Evolutionary conservation across 2,329 filamentous ascomycete species (phyloP).

Genomic region (Passalora sequoiae): DNA sequence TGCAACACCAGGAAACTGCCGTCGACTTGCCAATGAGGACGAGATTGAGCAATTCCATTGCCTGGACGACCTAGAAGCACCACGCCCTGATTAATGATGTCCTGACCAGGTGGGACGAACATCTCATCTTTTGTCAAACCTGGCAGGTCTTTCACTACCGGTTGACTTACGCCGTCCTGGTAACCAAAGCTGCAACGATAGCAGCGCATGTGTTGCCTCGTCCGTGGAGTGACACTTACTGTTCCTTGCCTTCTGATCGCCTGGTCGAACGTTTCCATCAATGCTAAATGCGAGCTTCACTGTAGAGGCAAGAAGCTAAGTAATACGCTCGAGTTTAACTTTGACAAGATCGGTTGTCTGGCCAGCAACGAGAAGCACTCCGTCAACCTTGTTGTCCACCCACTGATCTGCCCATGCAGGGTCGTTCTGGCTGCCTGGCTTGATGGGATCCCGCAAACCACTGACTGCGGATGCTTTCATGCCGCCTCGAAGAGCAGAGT

Average conservation of each 20-base stretch:
- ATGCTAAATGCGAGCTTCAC: slow-evolving; percentile 33
- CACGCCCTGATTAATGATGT: slow-evolving; percentile 33
- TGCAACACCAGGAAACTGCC: slow-evolving; percentile 45
- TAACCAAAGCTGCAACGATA: slow-evolving; percentile 46
- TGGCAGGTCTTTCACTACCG: slow-evolving; percentile 35
- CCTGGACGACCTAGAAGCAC: slow-evolving; percentile 38
- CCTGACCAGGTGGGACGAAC: slow-evolving; percentile 30
- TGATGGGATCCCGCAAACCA: slow-evolving; percentile 26
- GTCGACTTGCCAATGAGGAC: slow-evolving; percentile 40
- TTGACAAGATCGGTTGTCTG: slow-evolving; percentile 28
- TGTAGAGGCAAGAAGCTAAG: slow-evolving; percentile 27
- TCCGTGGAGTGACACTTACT: slow-evolving; percentile 31
- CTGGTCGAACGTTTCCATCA: slow-evolving; percentile 34
- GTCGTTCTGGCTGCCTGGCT: slow-evolving; percentile 20
- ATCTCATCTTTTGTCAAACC: slow-evolving; percentile 18
- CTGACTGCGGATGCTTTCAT: slow-evolving; percentile 31
- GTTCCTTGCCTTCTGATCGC: slow-evolving; percentile 36
- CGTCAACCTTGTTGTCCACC: slow-evolving; percentile 35
- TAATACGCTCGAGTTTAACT: slow-evolving; percentile 29
- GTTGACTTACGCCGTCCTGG: slow-evolving; percentile 41
- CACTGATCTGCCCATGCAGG: slow-evolving; percentile 27
- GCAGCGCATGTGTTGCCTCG: too few species aligned
- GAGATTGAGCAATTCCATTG: slow-evolving; percentile 24
- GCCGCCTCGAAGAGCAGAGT: slow-evolving; percentile 15
- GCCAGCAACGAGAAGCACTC: slow-evolving; percentile 35